Evolutionary conservation across 2,329 filamentous ascomycete genomes (phyloP).

Genomic region (Fusarium goolgardi): DNA sequence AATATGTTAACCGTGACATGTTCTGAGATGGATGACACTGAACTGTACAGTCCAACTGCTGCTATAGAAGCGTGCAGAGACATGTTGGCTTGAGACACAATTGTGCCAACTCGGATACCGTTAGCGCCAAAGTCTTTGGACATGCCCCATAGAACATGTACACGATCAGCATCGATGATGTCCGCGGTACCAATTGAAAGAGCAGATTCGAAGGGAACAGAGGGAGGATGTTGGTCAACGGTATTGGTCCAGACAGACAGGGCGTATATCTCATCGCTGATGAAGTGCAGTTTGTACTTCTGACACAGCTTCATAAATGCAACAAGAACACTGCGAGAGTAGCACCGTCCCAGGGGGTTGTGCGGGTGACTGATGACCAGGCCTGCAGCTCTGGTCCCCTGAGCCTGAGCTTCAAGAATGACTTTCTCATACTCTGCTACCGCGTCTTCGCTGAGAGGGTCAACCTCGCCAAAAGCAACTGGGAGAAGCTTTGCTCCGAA

Average conservation of each 20-base stretch:
- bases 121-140: constrained; percentile 68
- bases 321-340: constrained; percentile 54
- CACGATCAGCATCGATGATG: constrained; percentile 60
- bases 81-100: constrained; percentile 61
- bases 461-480: constrained; percentile 57
- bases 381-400: constrained; percentile 57
- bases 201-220: constrained; percentile 58
- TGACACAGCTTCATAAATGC: constrained; percentile 60
- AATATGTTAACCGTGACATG: constrained; percentile 56
- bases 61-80: constrained; percentile 54
- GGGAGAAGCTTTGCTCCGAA: constrained; percentile 56
- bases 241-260: constrained; percentile 61
- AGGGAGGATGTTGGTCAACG: constrained; percentile 42
- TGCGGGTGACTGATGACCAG: constrained; percentile 65
- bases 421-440: constrained; percentile 59
- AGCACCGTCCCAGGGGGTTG: constrained; percentile 64
- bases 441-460: constrained; percentile 57
- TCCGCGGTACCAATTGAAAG: constrained; percentile 57
- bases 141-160: constrained; percentile 64
- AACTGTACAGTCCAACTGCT: constrained; percentile 56
- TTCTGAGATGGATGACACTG: constrained; percentile 58
- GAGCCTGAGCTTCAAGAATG: constrained; percentile 52
- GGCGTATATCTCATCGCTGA: constrained; percentile 64
- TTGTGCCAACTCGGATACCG: constrained; percentile 63
- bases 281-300: constrained; percentile 62